Base-by-base conservation (phyloP, 2,329 filamentous ascomycete genomes). In the Alternaria viburni region DNA sequence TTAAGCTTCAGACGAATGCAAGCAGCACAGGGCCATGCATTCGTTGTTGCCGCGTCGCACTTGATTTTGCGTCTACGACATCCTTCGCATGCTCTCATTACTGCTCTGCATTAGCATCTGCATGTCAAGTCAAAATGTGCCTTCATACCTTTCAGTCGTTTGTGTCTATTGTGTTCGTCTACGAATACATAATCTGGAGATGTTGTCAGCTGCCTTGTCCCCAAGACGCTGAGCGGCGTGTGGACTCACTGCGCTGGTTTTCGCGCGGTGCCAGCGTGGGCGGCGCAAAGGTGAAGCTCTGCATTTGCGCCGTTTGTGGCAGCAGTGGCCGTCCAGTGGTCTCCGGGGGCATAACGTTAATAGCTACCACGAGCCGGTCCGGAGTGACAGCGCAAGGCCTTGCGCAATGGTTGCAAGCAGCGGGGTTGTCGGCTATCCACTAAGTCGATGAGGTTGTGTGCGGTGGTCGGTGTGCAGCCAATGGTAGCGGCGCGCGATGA, bases 131-230 rank as follows among this genome's bases (percentile, higher is more conserved):
- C 49, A 25, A 54, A 45, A 6, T 15, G 43, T 50, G 64, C 36
- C 55, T 51, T 46, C 79, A 65, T 87, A 96, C 93, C 93, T 86
- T 98, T 98, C 67, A 98, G 84, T 73, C 95, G 89, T 83, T 98
- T 98, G 82, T 98, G 96, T 68, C 96, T 91, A 83, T 98, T 98
- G 81, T 98, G 96, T 81, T 98, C 95, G 81, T 98, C 95, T 61
- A 98, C 96, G 78, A 98, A 98, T 74, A 98, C 96, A 91, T 97
- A 98, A 80, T 97, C 94, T 97, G 74, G 49, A 63, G 49, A 77
- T 25, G 45, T 41, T 51, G 67, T 78, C 66, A 76, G 68, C 60
- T 36, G 23, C n/a, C 17, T 19, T 30, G 7, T 43, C n/a, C 19
- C 32, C 32, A 25, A 32, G n/a, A 25, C 46, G 45, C 41, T 41